Evolutionary conservation across 371 early-diverging fungal species (phyloP), one percentile per base, ranked within the genome.

Genomic region (Mortierella sp.): DNA sequence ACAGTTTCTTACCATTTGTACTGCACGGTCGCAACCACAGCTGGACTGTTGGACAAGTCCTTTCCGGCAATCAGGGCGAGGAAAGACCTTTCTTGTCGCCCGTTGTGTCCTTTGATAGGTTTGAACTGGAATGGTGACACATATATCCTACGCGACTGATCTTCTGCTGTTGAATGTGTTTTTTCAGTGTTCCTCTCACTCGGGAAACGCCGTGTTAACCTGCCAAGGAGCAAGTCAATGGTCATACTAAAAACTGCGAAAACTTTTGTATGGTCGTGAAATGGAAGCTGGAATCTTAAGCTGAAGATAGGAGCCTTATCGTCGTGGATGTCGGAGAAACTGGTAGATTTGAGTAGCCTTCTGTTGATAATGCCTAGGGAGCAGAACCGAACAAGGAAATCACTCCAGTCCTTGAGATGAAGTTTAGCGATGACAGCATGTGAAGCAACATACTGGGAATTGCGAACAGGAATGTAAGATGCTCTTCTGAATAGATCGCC

Each of bases 401-500:
- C 4, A 7, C 4, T 34, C 34, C 34, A 34, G 34, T 34, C 34
- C 10, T 4, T 7, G 4, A 10, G 7, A 34, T 10, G 34, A 6
- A 39, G 38, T 49, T 71, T 78, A 26, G 71, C 66, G 19, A 78
- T 66, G 46, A 65, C 34, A 34, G 34, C 34, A 10, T 34, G 34
- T 4, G 34, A 34, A 10, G 34, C 49, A 26, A 71, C 64, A 43
- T 78, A 78, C 41, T 30, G 47, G 24, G 58, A 10, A 21, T 71
- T 78, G 53, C 62, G 71, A 2, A 54, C 78, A 18, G 78, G 71
- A n/a, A 78, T 59, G 23, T 78, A 78, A 0, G 78, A 78, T 0
- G 78, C 71, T 52, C 42, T 66, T 46, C 61, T 62, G 57, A 78
- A 71, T 71, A 78, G 58, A 28, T 78, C 66, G 19, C 47, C 51